Base-by-base conservation (phyloP, 2,329 filamentous ascomycete species). In the Aspergillus versicolor region DNA sequence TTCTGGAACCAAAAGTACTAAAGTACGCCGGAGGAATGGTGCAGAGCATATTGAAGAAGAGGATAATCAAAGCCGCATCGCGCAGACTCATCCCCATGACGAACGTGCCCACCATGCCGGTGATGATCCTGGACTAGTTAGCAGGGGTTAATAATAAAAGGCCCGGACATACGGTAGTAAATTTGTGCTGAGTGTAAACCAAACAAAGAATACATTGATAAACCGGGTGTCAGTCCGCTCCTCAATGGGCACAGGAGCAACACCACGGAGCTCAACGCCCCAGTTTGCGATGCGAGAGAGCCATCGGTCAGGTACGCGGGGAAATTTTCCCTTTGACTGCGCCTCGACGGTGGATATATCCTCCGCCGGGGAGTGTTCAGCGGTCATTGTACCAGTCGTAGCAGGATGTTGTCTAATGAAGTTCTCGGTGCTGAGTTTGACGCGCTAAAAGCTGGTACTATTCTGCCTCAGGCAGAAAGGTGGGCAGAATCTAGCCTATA, bases 141-240 rank as follows among this genome's bases (percentile, higher is more conserved):
- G 37, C 11, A 22, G 12, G 1, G 38, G 8, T 4, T 8, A 9
- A 11, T 2, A 38, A 21, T 12, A 38, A 24, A 12, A 27, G 34
- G 4, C n/a, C 19, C 6, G 17, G 12, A 19, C 55, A n/a, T 54
- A 57, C 51, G 56, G 56, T 5, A 58, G 24, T 1, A 58, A 21
- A 19, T 58, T 58, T 0, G 56, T 58, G 12, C 56, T 58, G 40
- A 58, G 34, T 1, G 56, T 58, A 24, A 58, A 58, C 56, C 56
- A 58, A 12, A 58, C 56, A 15, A 58, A 58, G 32, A 58, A 58
- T 3, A 58, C 56, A 46, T 58, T 58, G 44, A 58, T 58, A n/a
- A 54, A 58, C 3, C 46, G 38, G 9, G 11, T 52, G 24, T 58
- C 56, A 1, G 51, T 58, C 15, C 45, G 24, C 46, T 58, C 56